phyloP scores from a whole-genome alignment of 2,329 filamentous ascomycete genomes.

The Aureobasidium sp. region DNA sequence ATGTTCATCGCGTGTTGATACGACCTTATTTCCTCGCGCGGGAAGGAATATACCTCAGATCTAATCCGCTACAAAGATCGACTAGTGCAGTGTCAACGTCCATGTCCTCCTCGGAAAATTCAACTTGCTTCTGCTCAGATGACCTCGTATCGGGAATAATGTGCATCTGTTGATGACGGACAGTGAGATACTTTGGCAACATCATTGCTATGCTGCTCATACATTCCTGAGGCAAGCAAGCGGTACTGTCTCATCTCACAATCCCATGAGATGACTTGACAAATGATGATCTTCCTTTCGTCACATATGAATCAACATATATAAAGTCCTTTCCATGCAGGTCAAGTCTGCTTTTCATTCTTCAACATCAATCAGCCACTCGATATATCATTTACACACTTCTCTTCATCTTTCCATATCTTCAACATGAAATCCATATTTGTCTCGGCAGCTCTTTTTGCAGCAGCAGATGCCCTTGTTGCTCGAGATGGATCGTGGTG shows the following conservation, averaged over 20 bases:
- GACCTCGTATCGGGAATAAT: constrained; percentile 13
- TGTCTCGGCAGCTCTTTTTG: constrained; percentile 23
- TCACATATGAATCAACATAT: neutral
- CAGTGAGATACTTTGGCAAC: neutral
- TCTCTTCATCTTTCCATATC: neutral
- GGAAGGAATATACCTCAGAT: neutral
- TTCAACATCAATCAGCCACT: constrained; percentile 2
- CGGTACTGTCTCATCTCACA: constrained; percentile 16
- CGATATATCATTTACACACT: neutral
- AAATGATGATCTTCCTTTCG: neutral
- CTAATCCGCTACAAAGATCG: neutral
- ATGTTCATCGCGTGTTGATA: neutral
- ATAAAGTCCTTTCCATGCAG: neutral
- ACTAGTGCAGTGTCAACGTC: neutral
- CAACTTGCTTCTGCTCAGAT: neutral
- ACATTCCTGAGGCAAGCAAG: constrained; percentile 14
- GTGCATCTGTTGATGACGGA: neutral
- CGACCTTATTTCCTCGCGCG: neutral
- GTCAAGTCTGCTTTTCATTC: constrained; percentile 4
- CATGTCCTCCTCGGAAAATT: neutral
- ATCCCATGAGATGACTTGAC: neutral
- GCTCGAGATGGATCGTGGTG: constrained; percentile 32
- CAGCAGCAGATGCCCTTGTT: constrained; percentile 33
- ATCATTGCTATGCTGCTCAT: constrained; percentile 11
- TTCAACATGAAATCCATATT: constrained; percentile 33